Conservation (phyloP, 2,329 filamentous ascomycete genomes). For the Botrytis porri region DNA sequence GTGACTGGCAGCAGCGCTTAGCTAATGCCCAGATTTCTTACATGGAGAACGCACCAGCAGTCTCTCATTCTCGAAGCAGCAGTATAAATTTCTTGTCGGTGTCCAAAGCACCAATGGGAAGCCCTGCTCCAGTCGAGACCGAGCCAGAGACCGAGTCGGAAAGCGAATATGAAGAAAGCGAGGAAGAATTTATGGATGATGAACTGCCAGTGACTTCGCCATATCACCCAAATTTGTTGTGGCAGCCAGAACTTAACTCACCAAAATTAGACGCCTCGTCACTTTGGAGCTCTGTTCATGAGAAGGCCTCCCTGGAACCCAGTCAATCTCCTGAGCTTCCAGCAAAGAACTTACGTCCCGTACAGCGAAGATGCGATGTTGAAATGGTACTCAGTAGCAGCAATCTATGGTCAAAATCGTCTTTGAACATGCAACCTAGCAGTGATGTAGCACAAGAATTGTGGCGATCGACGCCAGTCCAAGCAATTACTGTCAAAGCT, state of each 20-base stretch:
- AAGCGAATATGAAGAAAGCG: background rate
- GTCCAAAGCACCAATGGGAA: slow-evolving; percentile 45
- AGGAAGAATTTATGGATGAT: slow-evolving; percentile 4
- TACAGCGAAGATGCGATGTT: slow-evolving; percentile 24
- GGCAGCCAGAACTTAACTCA: background rate
- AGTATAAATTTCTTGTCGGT: slow-evolving; percentile 44
- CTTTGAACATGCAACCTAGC: slow-evolving; percentile 13
- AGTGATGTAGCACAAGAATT: slow-evolving; percentile 28
- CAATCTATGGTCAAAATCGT: slow-evolving; percentile 35
- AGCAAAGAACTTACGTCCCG: slow-evolving; percentile 33
- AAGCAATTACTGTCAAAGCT: slow-evolving; percentile 34
- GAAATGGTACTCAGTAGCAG: slow-evolving; percentile 30
- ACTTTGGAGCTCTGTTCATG: background rate
- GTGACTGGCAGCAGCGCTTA: slow-evolving; percentile 46
- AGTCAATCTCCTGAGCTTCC: slow-evolving; percentile 29
- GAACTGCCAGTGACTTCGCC: background rate
- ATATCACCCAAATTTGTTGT: background rate
- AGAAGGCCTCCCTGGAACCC: background rate
- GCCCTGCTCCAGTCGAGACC: slow-evolving; percentile 55
- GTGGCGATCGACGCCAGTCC: slow-evolving; percentile 34
- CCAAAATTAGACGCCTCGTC: background rate
- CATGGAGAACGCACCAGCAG: slow-evolving; percentile 42
- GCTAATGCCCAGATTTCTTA: slow-evolving; percentile 48
- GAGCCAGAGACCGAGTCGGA: slow-evolving; percentile 25
- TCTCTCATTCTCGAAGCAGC: slow-evolving; percentile 38